phyloP scores from a whole-genome alignment of 805 yeast genomes.

The Kluyveromyces siamensis region DNA sequence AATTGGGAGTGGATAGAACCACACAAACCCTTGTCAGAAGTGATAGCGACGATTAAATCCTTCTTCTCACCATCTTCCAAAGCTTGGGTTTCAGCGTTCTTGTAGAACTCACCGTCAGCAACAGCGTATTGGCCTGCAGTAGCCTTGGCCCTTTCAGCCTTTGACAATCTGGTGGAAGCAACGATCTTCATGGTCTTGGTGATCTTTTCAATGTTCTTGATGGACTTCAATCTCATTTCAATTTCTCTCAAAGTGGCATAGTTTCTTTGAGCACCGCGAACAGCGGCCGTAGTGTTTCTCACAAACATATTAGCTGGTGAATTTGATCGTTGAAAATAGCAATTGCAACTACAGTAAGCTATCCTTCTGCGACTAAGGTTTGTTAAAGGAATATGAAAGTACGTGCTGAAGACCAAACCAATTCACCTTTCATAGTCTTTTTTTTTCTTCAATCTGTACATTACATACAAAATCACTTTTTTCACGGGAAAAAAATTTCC shows the following conservation, averaged over 20 bases:
- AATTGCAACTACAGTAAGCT: background rate
- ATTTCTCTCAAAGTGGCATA: constrained; percentile 98
- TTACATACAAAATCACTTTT: background rate
- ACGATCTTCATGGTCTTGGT: constrained; percentile 99
- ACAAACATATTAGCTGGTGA: constrained; percentile 13
- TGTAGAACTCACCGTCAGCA: constrained; percentile 71
- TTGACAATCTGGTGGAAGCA: constrained; percentile 91
- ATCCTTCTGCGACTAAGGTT: background rate
- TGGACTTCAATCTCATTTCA: constrained; percentile 95
- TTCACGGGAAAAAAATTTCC: background rate
- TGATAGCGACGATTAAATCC: constrained; percentile 75
- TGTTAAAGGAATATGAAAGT: background rate
- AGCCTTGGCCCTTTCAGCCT: constrained; percentile 92
- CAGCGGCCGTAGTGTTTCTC: constrained; percentile 26
- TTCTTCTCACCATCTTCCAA: constrained; percentile 43
- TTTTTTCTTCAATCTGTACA: background rate
- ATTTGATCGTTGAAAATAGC: background rate
- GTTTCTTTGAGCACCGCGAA: constrained; percentile 46
- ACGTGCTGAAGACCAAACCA: background rate
- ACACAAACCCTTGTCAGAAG: constrained; percentile 98
- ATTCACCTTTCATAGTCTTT: background rate
- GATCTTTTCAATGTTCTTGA: constrained; percentile 97
- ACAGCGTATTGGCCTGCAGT: constrained; percentile 77
- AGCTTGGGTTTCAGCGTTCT: constrained; percentile 69
- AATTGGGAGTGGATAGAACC: constrained; percentile 96